phyloP scores from a whole-genome alignment of 78 protist species.

The Dictyostelium purpureum region DNA sequence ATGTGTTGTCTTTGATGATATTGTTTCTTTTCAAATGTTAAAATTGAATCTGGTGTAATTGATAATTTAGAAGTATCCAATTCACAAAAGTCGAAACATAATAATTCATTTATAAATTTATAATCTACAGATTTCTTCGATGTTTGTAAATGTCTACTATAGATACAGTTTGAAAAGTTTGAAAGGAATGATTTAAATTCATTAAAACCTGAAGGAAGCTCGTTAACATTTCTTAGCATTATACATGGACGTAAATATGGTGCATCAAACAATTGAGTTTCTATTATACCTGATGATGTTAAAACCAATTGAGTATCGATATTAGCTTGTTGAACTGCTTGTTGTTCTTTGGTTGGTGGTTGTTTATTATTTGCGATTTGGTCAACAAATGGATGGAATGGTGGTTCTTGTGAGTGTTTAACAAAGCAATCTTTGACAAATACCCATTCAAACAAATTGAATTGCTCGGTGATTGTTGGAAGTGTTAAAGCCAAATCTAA shows the following conservation, averaged over 20 bases:
- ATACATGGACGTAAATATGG: conserved; percentile 57
- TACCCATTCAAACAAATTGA: conserved; percentile 67
- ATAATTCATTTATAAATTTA: conserved; percentile 52
- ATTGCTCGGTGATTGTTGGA: conserved; percentile 66
- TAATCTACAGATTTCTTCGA: conserved; percentile 22
- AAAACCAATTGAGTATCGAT: not conserved
- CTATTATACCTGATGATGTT: conserved; percentile 22
- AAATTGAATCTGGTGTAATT: not conserved
- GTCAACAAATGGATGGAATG: conserved; percentile 48
- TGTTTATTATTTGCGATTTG: not conserved
- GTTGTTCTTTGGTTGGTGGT: not conserved
- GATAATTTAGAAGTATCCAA: conserved; percentile 34
- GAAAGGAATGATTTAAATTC: conserved; percentile 69
- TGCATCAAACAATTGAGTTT: not conserved
- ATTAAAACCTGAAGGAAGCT: conserved; percentile 34
- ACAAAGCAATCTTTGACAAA: conserved; percentile 62
- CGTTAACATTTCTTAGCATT: conserved; percentile 17
- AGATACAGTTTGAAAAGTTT: conserved; percentile 20
- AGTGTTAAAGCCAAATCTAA: conserved; percentile 50
- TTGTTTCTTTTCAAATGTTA: conserved; percentile 10
- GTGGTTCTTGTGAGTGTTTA: conserved; percentile 46
- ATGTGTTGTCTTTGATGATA: not conserved
- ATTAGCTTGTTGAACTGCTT: not conserved
- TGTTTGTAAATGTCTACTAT: conserved; percentile 31
- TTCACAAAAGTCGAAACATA: conserved; percentile 59